These are phyloP conservation scores for Rutstroemia sp. DNA, from an alignment of 2,329 filamentous ascomycete species.

Conservation along the genomic window DNA sequence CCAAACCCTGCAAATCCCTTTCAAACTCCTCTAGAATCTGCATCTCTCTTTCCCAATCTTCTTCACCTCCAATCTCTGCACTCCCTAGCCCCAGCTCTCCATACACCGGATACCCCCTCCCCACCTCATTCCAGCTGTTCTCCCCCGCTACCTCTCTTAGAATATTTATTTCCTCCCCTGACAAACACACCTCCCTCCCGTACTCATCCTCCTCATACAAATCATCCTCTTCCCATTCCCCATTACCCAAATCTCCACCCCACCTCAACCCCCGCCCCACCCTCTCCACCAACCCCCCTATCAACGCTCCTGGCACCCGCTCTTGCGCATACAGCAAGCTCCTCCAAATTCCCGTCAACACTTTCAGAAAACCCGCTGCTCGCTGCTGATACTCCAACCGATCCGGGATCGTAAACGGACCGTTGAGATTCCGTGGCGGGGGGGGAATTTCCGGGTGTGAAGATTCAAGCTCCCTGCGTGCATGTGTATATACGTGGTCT, in stretches of 20 bases:
- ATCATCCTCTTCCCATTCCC: neutral
- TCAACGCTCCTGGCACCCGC: neutral
- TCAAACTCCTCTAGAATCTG: slow-evolving; percentile 8
- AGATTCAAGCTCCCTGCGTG: no score
- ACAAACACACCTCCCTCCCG: neutral
- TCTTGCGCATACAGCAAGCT: neutral
- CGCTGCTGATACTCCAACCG: slow-evolving; percentile 9
- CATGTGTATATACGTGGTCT: no score
- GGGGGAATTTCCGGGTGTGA: no score
- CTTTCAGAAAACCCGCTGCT: neutral
- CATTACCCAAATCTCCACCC: neutral
- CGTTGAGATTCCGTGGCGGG: slow-evolving; percentile 15
- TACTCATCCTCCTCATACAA: neutral
- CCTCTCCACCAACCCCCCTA: neutral
- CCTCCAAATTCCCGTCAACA: neutral
- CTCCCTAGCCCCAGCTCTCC: no score
- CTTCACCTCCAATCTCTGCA: no score
- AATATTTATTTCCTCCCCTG: neutral
- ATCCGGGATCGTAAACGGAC: slow-evolving; percentile 15
- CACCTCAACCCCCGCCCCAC: neutral
- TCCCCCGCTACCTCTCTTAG: neutral
- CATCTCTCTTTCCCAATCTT: no score
- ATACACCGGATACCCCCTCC: no score
- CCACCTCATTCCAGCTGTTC: neutral
- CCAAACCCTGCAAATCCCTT: slow-evolving; percentile 6